Evolutionary conservation across 345 rosid genomes (phyloP), one percentile per base, ranked within the genome.

Genomic region (Stellera chamaejasme): DNA sequence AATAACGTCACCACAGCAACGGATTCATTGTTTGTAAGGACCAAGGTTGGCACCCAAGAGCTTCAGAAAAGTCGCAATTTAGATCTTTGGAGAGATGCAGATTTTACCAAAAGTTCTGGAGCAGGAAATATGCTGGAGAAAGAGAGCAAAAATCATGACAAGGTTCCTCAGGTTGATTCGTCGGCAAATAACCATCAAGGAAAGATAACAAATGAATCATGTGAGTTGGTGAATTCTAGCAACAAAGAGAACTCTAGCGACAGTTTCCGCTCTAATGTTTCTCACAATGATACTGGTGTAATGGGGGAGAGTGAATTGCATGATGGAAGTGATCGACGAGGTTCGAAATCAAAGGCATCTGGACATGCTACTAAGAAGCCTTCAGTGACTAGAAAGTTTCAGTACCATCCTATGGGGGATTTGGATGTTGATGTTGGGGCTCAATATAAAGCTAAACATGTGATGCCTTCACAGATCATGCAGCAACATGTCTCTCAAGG

Each of bases 391-490:
- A 89, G 85, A 64, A 90, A 73, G 72, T 88, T 91, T 80, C 92
- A 88, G 64, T 85, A 80, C 70, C 98, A 88, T 76, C 96, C 96
- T n/a, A 88, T 84, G 90, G 96, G 96, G 45, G 78, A 83, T 83
- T 57, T 82, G 60, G 88, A 77, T 70, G 70, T 60, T 54, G 84
- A 74, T 62, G 45, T 66, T 15, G 85, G 79, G 53, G 64, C 80
- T 63, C 70, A 76, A 45, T 56, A 58, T 64, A 79, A 72, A 62
- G 54, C 66, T 53, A 77, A 73, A 61, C 59, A 45, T 27, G 61
- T 49, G 58, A 15, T 78, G 43, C 78, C 63, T 66, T 48, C 68
- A 54, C 74, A 61, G 55, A 19, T 73, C 41, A 52, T 12, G n/a
- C 46, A 43, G 41, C 78, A 69, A 50, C 80, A 72, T 57, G 63